Evolutionary conservation across 768 basidiomycete species (phyloP), one percentile per base, ranked within the genome.

Genomic region (Tulasnella sp.): DNA sequence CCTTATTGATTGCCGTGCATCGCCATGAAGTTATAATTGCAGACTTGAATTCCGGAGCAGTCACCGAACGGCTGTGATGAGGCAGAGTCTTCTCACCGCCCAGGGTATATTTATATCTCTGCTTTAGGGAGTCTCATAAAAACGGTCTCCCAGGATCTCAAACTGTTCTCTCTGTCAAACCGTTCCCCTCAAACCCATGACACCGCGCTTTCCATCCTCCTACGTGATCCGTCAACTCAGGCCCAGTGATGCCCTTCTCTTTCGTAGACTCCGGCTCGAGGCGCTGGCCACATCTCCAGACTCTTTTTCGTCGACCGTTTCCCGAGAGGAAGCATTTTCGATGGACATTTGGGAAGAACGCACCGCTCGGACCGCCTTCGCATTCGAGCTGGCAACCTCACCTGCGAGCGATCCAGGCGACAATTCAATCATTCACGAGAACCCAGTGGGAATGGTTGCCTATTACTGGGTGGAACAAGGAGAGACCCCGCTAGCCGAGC

Each of bases 341-440:
- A 50, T 77, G 76, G 48, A 34, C 0, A 46, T 77, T 50, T 77
- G 76, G 46, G 48, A 77, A 40, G 48, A 50, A 31, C 34, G 76
- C 46, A 40, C 31, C 20, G 42, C 54, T 28, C 41, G 37, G 22
- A 37, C 54, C 22, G 48, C 54, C 28, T 12, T 77, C 16, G 76
- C 48, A n/a, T 54, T 60, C 48, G 76, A 50, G 48, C 76, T 31
- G 75, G 46, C 28, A 16, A 77, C 37, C 18, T 11, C 54, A 16
- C 76, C 28, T 40, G 76, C 20, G 40, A 48, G 40, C 40, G 41
- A 14, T 28, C 22, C 41, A 11, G 2, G 4, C n/a, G 74, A 75
- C 24, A 20, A n/a, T 41, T 22, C 74, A 40, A 28, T 22, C 34
- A 9, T 28, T 31, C 34, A 12, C 4, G 74, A 24, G 16, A 24